Base-by-base conservation (phyloP, 306 rosid species). In the Pyrus pyrifolia region DNA sequence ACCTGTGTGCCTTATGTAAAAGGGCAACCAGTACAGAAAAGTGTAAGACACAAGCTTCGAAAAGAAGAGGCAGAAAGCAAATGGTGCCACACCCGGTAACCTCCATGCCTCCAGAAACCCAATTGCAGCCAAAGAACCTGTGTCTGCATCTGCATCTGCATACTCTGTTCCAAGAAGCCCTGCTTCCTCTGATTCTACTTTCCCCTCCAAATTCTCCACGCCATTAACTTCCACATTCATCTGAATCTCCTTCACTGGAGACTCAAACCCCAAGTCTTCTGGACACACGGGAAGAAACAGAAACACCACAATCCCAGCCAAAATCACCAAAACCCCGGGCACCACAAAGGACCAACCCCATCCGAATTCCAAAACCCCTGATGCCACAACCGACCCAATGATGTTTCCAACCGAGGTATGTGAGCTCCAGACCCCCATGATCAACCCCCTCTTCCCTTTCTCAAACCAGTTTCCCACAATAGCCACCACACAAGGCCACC, bases 401-500 rank as follows among this genome's bases (percentile, higher is more conserved):
- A 96, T 89, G 82, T 96, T 92, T 66, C 99, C 99, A 1, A 96
- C 90, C 0, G 98, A 92, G 62, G 99, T 87, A 85, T 96, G 93
- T 0, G 99, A 91, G 81, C 82, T 92, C 99, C 99, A 96, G 11
- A 89, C 72, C 55, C 98, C 99, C 96, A 93, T 88, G 68, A 93
- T 93, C 84, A 93, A 87, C 5, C 98, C 98, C 87, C 98, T 86
- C 88, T 89, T 89, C 2, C 83, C 85, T 78, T 86, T 93, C 72
- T 93, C 96, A 65, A 82, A 85, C 98, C 98, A 93, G 78, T 89
- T 91, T 57, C 98, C 97, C 44, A 91, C 92, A 68, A 93, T 72
- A 29, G 97, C 92, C 72, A 93, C 97, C 81, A 91, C 99, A 86
- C 96, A 96, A 73, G 98, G 99, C 98, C 99, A 96, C 73, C 98